Evolutionary conservation across 1,284 basidiomycete genomes (phyloP).

Genomic region (Moesziomyces sp.): DNA sequence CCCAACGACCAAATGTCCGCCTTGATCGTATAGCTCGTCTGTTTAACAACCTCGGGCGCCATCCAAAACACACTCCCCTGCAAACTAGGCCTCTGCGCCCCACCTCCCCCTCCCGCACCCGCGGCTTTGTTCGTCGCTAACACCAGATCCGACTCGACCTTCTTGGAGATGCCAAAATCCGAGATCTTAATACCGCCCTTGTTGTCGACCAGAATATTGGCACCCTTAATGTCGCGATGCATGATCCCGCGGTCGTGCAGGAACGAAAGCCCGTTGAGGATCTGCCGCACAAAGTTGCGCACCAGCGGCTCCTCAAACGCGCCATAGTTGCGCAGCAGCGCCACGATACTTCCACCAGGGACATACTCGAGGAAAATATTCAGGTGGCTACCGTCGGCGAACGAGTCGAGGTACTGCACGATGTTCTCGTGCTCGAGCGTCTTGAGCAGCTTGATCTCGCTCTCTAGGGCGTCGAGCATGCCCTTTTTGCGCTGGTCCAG

Average conservation of each 20-base stretch:
- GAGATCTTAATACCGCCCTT: conserved; percentile 98
- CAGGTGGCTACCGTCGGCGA: conserved; percentile 72
- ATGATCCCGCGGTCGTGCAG: conserved; percentile 95
- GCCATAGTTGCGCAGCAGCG: conserved; percentile 90
- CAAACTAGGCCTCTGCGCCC: conserved; percentile 82
- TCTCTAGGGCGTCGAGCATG: conserved; percentile 93
- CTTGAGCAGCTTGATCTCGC: conserved; percentile 95
- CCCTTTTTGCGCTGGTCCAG: conserved; percentile 93
- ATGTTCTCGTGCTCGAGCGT: conserved; percentile 96
- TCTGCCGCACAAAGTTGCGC: conserved; percentile 93
- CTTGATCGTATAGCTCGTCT: conserved; percentile 90
- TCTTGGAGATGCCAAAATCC: conserved; percentile 99
- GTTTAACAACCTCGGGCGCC: conserved; percentile 89
- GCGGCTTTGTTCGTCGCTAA: conserved; percentile 34
- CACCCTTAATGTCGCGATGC: conserved; percentile 98
- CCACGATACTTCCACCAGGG: conserved; percentile 94
- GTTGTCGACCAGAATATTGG: conserved; percentile 97
- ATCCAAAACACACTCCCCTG: conserved; percentile 95
- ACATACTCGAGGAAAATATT: conserved; percentile 99
- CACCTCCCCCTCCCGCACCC: conserved; percentile 4
- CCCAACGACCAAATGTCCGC: conserved; percentile 99
- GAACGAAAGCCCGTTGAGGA: conserved; percentile 89
- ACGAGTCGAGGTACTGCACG: conserved; percentile 83
- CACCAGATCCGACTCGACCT: conserved; percentile 80
- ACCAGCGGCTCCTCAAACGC: conserved; percentile 96